Percentiles rank a stretch among this genome's conserved stretches.
Conservation (phyloP, 2,329 filamentous ascomycete genomes). For the Colletotrichum zoysiae region DNA sequence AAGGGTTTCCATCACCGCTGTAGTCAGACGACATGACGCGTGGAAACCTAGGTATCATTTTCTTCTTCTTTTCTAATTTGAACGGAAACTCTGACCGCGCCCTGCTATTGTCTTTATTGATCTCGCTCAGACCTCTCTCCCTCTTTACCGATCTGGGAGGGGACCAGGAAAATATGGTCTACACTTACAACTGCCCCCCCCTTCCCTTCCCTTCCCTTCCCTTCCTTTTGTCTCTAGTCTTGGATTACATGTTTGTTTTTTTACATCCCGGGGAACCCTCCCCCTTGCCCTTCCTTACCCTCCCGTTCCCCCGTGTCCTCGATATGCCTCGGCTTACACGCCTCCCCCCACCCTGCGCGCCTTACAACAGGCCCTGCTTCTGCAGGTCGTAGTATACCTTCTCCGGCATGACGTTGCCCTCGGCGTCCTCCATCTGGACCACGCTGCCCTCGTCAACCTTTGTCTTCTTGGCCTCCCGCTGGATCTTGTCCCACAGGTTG, state of each 20-base stretch:
- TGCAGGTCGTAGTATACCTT: constrained; percentile 97
- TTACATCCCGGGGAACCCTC: not conserved
- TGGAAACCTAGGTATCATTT: not conserved
- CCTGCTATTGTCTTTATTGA: not conserved
- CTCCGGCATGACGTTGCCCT: constrained; percentile 99
- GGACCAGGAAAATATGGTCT: not conserved
- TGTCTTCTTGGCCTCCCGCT: constrained; percentile 83
- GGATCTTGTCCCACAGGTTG: constrained; percentile 92
- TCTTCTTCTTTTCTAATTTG: not conserved
- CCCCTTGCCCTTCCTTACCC: no score
- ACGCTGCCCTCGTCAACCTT: constrained; percentile 84
- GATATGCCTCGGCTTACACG: no score
- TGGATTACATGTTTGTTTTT: not conserved
- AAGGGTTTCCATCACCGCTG: not conserved
- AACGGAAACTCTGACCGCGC: not conserved
- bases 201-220: no score
- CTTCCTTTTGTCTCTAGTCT: no score
- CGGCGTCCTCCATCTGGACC: constrained; percentile 97
- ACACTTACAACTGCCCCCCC: not conserved
- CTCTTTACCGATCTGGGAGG: not conserved
- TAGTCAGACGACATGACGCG: not conserved
- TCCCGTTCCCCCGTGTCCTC: not conserved
- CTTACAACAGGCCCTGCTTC: constrained; percentile 86
- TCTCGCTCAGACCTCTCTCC: not conserved
- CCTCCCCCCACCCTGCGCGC: not conserved